Evolutionary conservation across 148 eudicot species (phyloP).

Genomic region (Fagopyrum esculentum): DNA sequence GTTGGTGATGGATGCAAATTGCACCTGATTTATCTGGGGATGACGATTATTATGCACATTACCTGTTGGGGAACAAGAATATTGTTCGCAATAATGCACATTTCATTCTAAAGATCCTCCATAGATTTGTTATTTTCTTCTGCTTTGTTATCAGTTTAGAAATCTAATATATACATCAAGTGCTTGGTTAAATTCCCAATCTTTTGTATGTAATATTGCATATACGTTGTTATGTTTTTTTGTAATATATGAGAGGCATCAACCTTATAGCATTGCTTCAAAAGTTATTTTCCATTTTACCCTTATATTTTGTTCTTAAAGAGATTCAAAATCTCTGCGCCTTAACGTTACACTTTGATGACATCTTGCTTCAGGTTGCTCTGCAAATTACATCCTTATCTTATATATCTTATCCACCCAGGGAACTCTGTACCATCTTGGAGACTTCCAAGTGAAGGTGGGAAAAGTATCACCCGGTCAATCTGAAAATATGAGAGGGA

Average conservation of each 20-base stretch:
- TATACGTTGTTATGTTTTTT: neutral
- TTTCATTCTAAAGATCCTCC: too few relatives aligned
- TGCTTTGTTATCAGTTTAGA: too few relatives aligned
- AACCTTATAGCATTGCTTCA: neutral
- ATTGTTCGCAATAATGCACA: too few relatives aligned
- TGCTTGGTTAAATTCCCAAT: neutral
- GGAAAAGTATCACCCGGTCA: constrained; percentile 79
- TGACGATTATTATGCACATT: too few relatives aligned
- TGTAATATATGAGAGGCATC: neutral
- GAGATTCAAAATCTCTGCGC: neutral
- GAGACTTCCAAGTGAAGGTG: constrained; percentile 92
- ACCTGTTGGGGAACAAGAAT: too few relatives aligned
- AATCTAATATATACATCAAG: neutral
- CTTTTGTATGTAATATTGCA: neutral
- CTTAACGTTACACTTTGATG: neutral
- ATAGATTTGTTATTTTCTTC: neutral
- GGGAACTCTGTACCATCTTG: constrained; percentile 83
- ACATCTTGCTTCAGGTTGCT: neutral
- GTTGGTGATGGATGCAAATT: too few relatives aligned
- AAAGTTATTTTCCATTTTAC: neutral
- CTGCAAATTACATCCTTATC: neutral
- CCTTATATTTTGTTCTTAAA: neutral
- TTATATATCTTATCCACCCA: constrained; percentile 19
- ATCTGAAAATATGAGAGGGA: constrained; percentile 83
- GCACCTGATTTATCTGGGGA: too few relatives aligned